Evolutionary conservation across 164 flowering plant species (phyloP).

Genomic region (Saururus chinensis): DNA sequence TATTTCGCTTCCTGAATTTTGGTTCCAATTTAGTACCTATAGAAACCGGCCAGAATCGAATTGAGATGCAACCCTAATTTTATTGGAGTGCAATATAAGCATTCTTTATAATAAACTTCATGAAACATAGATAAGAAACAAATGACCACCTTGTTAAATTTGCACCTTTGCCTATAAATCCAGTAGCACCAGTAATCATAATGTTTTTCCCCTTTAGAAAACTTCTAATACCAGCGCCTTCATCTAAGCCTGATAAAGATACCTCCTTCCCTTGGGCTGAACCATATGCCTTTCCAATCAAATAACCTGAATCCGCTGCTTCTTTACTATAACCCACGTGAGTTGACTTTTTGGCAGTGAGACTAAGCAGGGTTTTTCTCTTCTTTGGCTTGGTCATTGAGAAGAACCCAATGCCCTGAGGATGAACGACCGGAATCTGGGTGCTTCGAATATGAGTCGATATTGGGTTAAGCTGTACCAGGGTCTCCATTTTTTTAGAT

Average conservation of each 20-base stretch:
- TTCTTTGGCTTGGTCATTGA: neutral
- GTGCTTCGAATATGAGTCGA: no score
- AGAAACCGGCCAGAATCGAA: no score
- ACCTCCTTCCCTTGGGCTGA: neutral
- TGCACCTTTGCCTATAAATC: slow-evolving; percentile 83
- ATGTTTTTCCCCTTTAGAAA: slow-evolving; percentile 68
- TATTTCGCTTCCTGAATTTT: no score
- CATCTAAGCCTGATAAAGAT: slow-evolving; percentile 11
- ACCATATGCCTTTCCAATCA: neutral
- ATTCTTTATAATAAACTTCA: no score
- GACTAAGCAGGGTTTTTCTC: neutral
- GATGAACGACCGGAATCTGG: neutral
- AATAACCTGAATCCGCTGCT: no score
- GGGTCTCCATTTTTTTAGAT: neutral
- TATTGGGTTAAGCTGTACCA: neutral
- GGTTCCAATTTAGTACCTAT: no score
- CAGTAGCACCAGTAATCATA: slow-evolving; percentile 87
- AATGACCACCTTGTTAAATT: neutral
- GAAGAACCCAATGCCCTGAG: neutral
- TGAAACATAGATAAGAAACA: no score
- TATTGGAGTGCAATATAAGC: no score
- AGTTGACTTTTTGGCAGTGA: neutral
- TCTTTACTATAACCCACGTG: neutral
- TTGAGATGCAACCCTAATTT: no score
- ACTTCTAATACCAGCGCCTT: slow-evolving; percentile 68